Base-by-base conservation (phyloP, 257 asterid genomes). In the Scutellaria minor region DNA sequence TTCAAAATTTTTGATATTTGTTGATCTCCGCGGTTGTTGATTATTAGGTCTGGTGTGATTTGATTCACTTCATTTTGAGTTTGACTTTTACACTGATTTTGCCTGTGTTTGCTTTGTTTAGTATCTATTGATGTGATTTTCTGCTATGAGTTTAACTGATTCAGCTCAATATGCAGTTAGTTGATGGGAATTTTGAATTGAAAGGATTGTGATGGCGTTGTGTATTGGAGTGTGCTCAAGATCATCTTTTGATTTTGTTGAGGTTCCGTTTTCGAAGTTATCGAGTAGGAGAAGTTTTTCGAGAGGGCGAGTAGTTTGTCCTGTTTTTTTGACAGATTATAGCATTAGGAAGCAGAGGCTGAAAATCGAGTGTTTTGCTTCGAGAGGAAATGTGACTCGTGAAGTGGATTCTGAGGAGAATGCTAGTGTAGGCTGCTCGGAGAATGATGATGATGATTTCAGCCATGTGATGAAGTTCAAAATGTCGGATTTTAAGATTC, bases 381-480 rank as follows among this genome's bases (percentile, higher is more conserved):
- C 89, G 1, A 81, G 68, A 39, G 77, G 78, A 41, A 75, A 84
- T 65, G 78, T 72, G 39, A 50, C 83, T 51, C 78, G 59, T 7
- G 82, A 84, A 15, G 56, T 79, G 64, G 88, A 78, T 75, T 83
- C 88, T 45, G 79, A 74, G 63, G 86, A 75, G 63, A 57, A 72
- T 68, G 80, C 75, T 61, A 53, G 79, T 59, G 82, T 63, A 27
- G 86, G 18, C 18, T 18, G 18, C 68, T 82, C 75, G 40, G 66
- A 62, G 11, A 88, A 77, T 12, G 92, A 85, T 75, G 95, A 80
- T 68, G 97, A 91, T 68, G 97, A 91, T 68, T 80, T 94, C 12
- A 89, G 96, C 76, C 97, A 94, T 56, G 97, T 88, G 13, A 85
- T 84, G 6, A 94, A 88, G 88, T 94, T 91, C 75, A 83, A 74